A percentile compares a stretch with the other conserved stretches of the same genome.
Evolutionary conservation across 495 filamentous ascomycete species (phyloP).

Genomic region (Penicillium egyptiacum): DNA sequence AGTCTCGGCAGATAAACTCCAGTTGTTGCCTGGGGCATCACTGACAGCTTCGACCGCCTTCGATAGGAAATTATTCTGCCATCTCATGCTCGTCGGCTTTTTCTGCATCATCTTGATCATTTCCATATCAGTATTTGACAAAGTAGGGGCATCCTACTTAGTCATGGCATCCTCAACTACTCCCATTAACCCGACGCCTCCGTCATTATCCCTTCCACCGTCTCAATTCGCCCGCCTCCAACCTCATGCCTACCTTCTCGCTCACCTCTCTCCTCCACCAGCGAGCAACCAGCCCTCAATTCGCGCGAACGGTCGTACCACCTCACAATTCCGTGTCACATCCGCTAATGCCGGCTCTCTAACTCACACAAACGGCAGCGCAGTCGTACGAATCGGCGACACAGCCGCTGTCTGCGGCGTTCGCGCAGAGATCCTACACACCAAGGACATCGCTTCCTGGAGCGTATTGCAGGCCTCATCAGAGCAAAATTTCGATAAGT

Average conservation of each 20-base stretch:
- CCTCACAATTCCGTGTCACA: slow-evolving; percentile 65
- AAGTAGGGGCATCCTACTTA: neutral
- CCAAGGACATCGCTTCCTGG: slow-evolving; percentile 65
- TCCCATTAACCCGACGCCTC: slow-evolving; percentile 26
- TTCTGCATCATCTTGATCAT: slow-evolving; percentile 26
- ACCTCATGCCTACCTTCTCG: slow-evolving; percentile 84
- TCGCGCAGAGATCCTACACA: slow-evolving; percentile 78
- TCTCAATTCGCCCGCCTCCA: slow-evolving; percentile 86
- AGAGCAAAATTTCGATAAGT: slow-evolving; percentile 24
- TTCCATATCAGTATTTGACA: slow-evolving; percentile 14
- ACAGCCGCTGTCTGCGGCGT: slow-evolving; percentile 91
- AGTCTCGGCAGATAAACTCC: slow-evolving; percentile 1
- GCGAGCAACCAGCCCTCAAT: slow-evolving; percentile 54
- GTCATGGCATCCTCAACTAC: slow-evolving; percentile 30
- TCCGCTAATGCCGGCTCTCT: slow-evolving; percentile 76
- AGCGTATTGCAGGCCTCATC: slow-evolving; percentile 42
- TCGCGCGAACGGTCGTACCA: slow-evolving; percentile 76
- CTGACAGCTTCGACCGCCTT: slow-evolving; percentile 7
- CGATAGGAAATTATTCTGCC: slow-evolving; percentile 34
- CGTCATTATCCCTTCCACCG: slow-evolving; percentile 69
- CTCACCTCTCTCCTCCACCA: slow-evolving; percentile 68
- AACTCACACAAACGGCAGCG: slow-evolving; percentile 83
- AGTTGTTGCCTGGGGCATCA: slow-evolving; percentile 1
- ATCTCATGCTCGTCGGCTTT: slow-evolving; percentile 26
- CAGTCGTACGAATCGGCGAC: slow-evolving; percentile 83